These are phyloP conservation scores for Ilex aquifolium DNA, from an alignment of 257 asterid genomes.

Conservation along the genomic window DNA sequence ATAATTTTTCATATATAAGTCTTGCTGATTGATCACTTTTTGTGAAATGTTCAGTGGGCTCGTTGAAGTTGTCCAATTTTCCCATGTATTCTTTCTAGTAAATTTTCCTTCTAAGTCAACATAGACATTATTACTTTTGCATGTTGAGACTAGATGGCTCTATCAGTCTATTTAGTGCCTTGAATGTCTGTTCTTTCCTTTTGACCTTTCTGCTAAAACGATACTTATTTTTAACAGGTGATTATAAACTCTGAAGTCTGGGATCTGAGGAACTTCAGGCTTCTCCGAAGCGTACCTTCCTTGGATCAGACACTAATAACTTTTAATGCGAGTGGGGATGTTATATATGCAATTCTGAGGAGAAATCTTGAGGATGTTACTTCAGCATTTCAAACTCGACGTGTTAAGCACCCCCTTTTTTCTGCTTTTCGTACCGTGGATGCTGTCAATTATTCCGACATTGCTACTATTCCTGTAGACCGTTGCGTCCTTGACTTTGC, in stretches of 20 bases:
- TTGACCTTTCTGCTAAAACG: not conserved
- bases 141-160: no score
- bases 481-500: slow-evolving; percentile 96
- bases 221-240: slow-evolving; percentile 40
- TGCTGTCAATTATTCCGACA: slow-evolving; percentile 86
- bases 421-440: slow-evolving; percentile 94
- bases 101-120: no score
- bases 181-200: not conserved
- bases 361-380: slow-evolving; percentile 91
- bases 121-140: no score
- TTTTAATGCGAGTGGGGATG: slow-evolving; percentile 86
- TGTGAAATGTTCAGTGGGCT: no score
- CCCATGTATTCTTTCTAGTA: no score
- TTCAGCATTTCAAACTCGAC: slow-evolving; percentile 71
- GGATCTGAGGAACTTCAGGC: slow-evolving; percentile 87
- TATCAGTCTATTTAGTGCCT: not conserved
- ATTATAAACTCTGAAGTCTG: slow-evolving; percentile 95
- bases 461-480: slow-evolving; percentile 84
- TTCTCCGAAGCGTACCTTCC: slow-evolving; percentile 83
- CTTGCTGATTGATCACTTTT: no score
- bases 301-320: slow-evolving; percentile 81
- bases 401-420: slow-evolving; percentile 89
- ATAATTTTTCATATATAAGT: no score
- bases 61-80: no score
- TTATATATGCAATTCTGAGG: slow-evolving; percentile 82